These are phyloP conservation scores for Colletotrichum sojae DNA, from an alignment of 2,329 filamentous ascomycete genomes.

Conservation along the genomic window DNA sequence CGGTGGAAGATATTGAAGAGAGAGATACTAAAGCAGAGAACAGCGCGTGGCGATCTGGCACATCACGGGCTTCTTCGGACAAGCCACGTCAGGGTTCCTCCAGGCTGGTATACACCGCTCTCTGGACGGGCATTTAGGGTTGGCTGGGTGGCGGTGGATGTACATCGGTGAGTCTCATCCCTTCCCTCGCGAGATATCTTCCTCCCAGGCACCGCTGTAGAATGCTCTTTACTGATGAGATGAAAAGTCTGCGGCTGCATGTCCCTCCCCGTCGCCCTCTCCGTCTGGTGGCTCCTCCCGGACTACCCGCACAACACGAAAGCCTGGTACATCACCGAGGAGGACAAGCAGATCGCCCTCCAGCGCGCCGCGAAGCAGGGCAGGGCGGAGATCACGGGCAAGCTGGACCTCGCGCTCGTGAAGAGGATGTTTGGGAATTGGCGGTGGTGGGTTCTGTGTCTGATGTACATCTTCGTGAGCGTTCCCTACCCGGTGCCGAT, in stretches of 20 bases:
- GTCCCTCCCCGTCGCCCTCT: slow-evolving; percentile 47
- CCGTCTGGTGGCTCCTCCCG: slow-evolving; percentile 46
- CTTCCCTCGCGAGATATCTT: slow-evolving; percentile 38
- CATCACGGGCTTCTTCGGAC: slow-evolving; percentile 46
- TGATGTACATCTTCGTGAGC: slow-evolving; percentile 48
- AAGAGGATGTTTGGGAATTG: slow-evolving; percentile 46
- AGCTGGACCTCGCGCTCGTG: slow-evolving; percentile 43
- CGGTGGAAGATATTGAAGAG: too few relatives aligned
- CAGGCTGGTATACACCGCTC: slow-evolving; percentile 48
- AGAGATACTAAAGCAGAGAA: too few relatives aligned
- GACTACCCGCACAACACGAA: slow-evolving; percentile 46
- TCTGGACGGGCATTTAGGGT: slow-evolving; percentile 47
- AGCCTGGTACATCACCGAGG: slow-evolving; percentile 46
- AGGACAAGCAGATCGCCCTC: slow-evolving; percentile 44
- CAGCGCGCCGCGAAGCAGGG: slow-evolving; percentile 44
- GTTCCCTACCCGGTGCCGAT: not conserved
- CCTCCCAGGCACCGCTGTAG: not conserved
- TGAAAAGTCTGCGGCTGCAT: slow-evolving; percentile 43
- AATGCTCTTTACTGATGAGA: too few relatives aligned
- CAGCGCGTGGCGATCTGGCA: slow-evolving; percentile 46
- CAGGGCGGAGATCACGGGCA: slow-evolving; percentile 45
- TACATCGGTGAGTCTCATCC: slow-evolving; percentile 38
- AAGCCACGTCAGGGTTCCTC: slow-evolving; percentile 48
- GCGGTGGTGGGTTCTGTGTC: slow-evolving; percentile 48
- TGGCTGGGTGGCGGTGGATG: slow-evolving; percentile 52